Percentiles rank a stretch among this genome's conserved stretches.
Conservation (phyloP, 148 eudicot species). For the Mesembryanthemum crystallinum region DNA sequence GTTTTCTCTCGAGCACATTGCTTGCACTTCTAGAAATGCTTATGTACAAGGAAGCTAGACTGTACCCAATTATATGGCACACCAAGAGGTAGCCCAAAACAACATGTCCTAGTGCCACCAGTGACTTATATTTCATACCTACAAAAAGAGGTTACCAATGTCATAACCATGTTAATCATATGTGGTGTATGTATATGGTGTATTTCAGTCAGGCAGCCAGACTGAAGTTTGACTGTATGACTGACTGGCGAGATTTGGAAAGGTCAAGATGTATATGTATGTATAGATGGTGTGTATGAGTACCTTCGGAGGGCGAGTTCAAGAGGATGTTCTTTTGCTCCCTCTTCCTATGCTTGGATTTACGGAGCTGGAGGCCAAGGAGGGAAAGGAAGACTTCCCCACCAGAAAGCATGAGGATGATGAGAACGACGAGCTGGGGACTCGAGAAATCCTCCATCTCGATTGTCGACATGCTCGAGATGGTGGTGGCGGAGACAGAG, state of each 20-base stretch:
- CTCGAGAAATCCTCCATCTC: slow-evolving; percentile 73
- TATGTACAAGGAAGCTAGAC: slow-evolving; percentile 33
- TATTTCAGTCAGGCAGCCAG: too few species aligned
- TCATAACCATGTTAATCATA: too few species aligned
- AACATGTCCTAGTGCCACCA: slow-evolving; percentile 35
- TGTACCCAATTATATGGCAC: slow-evolving; percentile 29
- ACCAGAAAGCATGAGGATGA: slow-evolving; percentile 48
- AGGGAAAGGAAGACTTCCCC: slow-evolving; percentile 52
- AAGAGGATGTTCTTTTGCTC: too few species aligned
- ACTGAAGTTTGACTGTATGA: too few species aligned
- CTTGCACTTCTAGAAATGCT: slow-evolving; percentile 27
- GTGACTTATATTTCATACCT: slow-evolving; percentile 29
- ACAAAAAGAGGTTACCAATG: too few species aligned
- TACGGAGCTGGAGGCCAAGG: slow-evolving; percentile 32
- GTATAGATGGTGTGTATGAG: background rate
- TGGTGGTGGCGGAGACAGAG: slow-evolving; percentile 47
- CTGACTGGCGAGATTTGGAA: too few species aligned
- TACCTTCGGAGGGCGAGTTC: background rate
- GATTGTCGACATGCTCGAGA: slow-evolving; percentile 56
- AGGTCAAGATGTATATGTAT: too few species aligned
- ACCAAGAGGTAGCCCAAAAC: slow-evolving; percentile 37
- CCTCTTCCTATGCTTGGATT: too few species aligned
- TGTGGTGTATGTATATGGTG: too few species aligned
- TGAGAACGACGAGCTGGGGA: slow-evolving; percentile 40
- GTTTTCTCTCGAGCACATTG: slow-evolving; percentile 32